phyloP scores from a whole-genome alignment of 306 rosid species.

The Dryas octopetala region DNA sequence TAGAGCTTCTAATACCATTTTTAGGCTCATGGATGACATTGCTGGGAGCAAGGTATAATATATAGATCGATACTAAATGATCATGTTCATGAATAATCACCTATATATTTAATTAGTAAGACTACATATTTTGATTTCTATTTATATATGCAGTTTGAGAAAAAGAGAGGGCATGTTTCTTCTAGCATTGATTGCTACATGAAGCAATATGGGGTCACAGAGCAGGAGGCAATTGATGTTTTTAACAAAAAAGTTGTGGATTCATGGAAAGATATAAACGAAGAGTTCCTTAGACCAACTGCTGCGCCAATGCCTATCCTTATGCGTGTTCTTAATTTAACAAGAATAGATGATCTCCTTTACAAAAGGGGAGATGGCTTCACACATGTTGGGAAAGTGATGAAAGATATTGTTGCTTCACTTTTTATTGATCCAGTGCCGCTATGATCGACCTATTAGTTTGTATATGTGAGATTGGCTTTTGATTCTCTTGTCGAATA shows the following conservation, averaged over 20 bases:
- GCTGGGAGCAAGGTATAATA: constrained; percentile 7
- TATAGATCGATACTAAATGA: too few species aligned
- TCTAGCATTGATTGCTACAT: constrained; percentile 19
- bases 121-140: too few species aligned
- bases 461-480: too few species aligned
- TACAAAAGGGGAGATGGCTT: background rate
- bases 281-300: constrained; percentile 6
- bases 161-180: constrained; percentile 2
- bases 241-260: background rate
- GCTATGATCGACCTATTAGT: too few species aligned
- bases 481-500: too few species aligned
- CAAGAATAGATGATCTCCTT: background rate
- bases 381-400: background rate
- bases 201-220: background rate
- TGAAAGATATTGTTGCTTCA: constrained; percentile 4
- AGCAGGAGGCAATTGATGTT: background rate
- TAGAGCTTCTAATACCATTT: background rate
- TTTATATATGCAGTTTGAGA: constrained; percentile 5
- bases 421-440: too few species aligned
- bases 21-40: constrained; percentile 22
- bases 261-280: constrained; percentile 29
- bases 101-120: too few species aligned
- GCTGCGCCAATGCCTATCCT: constrained; percentile 5
- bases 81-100: too few species aligned
- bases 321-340: background rate